Evolutionary conservation across 805 yeast genomes (phyloP), one percentile per base, ranked within the genome.

Genomic region (Lipomyces japonicus): DNA sequence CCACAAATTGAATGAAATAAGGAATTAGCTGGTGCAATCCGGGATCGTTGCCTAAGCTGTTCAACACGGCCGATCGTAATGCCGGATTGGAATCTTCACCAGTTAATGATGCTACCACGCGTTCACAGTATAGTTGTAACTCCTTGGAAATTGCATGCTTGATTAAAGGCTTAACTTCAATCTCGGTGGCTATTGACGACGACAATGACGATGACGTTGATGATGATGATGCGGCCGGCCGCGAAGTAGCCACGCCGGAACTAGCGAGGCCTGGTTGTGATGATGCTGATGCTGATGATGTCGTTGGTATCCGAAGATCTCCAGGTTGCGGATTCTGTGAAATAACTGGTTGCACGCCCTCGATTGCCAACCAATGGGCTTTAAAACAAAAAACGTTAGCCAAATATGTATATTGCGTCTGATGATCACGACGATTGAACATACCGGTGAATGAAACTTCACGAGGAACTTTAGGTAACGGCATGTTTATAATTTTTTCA

Each of bases 21-120:
- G 99, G 99, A 3, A 95, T 93, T 43, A 93, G 71, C 68, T 93
- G 99, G 71, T 93, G 98, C 50, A 93, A 71, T 30, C 99, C 99
- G 1, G 97, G 96, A 65, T 93, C 99, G 26, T 86, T 82, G 51
- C 86, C 80, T 52, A 93, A 72, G 6, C 96, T 86, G 25, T 83
- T 81, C 47, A 93, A 73, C 1, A 97, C 97, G 0, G 96, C 93
- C 34, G 78, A 76, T 57, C 78, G 80, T 64, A 87, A 71, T 14
- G 57, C 50, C 36, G 74, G 72, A 38, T 79, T 85, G 50, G 73
- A 71, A n/a, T 71, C 75, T 3, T 63, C 61, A 1, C 78, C 75
- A 5, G 85, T 69, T 24, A 93, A 74, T 1, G 93, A 95, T 28
- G 82, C 83, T 9, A 86, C 84, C 10, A 89, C 89, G 57, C 86